Evolutionary conservation across 345 rosid species (phyloP).

Genomic region (Gossypium raimondii): DNA sequence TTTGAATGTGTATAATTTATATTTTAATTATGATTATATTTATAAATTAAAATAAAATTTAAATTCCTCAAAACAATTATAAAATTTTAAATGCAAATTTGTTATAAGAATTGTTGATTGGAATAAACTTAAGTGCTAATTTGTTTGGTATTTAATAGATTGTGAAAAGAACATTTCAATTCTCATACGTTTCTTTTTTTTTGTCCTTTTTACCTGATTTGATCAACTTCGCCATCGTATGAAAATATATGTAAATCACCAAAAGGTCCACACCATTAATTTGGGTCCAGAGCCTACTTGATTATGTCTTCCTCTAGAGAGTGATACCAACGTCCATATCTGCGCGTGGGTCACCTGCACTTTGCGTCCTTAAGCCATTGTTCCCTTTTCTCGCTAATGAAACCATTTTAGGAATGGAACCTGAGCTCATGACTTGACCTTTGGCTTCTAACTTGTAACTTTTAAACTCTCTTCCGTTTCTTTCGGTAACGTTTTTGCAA

Average conservation of each 20-base stretch:
- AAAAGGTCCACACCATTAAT: background rate
- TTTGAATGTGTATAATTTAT: too few species aligned
- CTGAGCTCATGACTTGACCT: background rate
- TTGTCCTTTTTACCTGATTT: background rate
- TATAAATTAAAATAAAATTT: too few species aligned
- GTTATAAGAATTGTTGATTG: too few species aligned
- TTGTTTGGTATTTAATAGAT: background rate
- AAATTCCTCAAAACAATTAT: too few species aligned
- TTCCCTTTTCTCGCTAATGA: background rate
- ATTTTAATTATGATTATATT: too few species aligned
- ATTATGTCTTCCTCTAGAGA: background rate
- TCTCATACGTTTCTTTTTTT: background rate
- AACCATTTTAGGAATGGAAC: background rate
- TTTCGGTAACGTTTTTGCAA: background rate
- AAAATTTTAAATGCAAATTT: too few species aligned
- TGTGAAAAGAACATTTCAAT: background rate
- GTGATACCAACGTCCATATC: background rate
- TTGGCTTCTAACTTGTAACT: background rate
- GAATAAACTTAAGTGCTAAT: too few species aligned
- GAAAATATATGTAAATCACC: background rate
- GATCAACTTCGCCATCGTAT: background rate
- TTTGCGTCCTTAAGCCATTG: background rate
- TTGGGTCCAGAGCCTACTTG: background rate
- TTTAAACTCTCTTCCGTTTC: background rate
- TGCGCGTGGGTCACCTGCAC: constrained; percentile 2